phyloP scores from a whole-genome alignment of 1,284 basidiomycete genomes.

The Marasmius fiardii region DNA sequence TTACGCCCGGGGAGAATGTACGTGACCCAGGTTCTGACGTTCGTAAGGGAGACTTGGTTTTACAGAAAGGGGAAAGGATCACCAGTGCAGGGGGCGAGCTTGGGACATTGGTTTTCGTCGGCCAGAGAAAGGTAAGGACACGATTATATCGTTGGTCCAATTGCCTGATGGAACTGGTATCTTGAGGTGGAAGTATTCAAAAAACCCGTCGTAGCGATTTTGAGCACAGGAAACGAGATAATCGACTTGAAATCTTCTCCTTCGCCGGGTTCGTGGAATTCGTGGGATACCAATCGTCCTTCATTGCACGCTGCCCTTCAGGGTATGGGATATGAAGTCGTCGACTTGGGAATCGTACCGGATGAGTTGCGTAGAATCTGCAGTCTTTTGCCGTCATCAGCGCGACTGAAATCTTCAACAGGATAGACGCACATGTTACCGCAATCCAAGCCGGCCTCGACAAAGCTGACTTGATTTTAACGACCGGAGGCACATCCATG shows the following conservation, averaged over 20 bases:
- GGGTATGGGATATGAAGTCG: constrained; percentile 71
- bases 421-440: constrained; percentile 58
- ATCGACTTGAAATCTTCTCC: constrained; percentile 48
- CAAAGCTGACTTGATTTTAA: constrained; percentile 72
- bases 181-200: constrained; percentile 60
- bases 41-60: constrained; percentile 59
- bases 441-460: constrained; percentile 57
- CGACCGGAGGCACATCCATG: constrained; percentile 91
- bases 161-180: background rate
- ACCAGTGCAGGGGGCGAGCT: constrained; percentile 76
- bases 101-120: constrained; percentile 82
- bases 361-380: constrained; percentile 54
- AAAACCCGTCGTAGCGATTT: constrained; percentile 73
- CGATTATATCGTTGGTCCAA: background rate
- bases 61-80: constrained; percentile 61
- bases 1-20: constrained; percentile 70
- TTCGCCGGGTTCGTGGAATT: constrained; percentile 47
- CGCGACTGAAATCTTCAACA: constrained; percentile 23
- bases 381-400: constrained; percentile 2
- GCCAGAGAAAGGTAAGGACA: constrained; percentile 55
- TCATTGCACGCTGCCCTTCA: constrained; percentile 69
- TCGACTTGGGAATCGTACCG: constrained; percentile 78
- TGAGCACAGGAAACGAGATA: constrained; percentile 87
- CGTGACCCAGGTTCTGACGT: constrained; percentile 76
- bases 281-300: constrained; percentile 85